phyloP scores from a whole-genome alignment of 169 alveolate species.

The Cryptosporidium canis region DNA sequence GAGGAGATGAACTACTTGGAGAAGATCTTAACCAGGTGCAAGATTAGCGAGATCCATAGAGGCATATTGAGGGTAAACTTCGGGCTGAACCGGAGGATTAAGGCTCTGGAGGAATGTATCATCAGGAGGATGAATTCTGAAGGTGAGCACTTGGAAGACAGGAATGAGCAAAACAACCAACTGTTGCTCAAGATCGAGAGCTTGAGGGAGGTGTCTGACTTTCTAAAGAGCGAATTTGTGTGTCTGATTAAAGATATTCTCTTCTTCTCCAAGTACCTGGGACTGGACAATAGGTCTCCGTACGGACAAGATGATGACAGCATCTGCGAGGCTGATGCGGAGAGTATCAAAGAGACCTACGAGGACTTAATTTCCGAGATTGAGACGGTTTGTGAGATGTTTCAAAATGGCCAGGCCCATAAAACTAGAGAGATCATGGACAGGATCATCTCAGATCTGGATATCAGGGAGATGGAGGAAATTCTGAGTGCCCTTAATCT shows the following conservation, averaged over 20 bases:
- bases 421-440: constrained; percentile 10
- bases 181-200: neutral
- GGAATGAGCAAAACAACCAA: neutral
- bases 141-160: neutral
- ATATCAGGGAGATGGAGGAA: constrained; percentile 1
- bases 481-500: constrained; percentile 6
- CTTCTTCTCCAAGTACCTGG: constrained; percentile 41
- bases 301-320: neutral
- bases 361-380: constrained; percentile 10
- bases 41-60: constrained; percentile 46
- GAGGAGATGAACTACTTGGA: constrained; percentile 50
- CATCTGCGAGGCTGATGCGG: neutral
- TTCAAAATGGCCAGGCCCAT: neutral
- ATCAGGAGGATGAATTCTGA: neutral
- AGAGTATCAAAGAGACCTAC: neutral
- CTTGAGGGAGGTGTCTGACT: constrained; percentile 6
- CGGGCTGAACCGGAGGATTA: neutral
- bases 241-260: constrained; percentile 25
- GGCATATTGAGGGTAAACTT: constrained; percentile 36
- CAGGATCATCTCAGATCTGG: constrained; percentile 5
- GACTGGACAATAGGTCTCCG: neutral
- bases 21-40: neutral
- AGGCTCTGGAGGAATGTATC: neutral
- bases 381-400: neutral
- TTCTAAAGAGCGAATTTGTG: constrained; percentile 25